phyloP scores from a whole-genome alignment of 805 yeast species.

The Yarrowia sp. region DNA sequence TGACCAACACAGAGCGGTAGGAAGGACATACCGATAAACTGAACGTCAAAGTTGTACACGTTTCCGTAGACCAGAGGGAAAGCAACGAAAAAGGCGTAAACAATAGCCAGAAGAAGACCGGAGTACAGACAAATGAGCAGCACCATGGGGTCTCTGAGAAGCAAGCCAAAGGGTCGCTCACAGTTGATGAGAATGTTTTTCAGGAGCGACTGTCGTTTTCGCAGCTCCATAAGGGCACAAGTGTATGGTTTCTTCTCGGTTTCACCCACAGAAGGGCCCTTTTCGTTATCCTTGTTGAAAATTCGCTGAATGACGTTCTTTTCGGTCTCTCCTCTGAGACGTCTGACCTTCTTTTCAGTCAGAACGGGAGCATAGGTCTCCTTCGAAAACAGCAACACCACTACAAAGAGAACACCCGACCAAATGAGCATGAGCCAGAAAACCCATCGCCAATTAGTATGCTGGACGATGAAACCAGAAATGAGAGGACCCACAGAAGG shows the following conservation, averaged over 20 bases:
- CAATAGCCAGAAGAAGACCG: constrained; percentile 71
- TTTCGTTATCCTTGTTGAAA: constrained; percentile 7
- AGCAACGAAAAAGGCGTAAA: constrained; percentile 67
- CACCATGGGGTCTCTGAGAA: constrained; percentile 67
- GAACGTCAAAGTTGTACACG: constrained; percentile 56
- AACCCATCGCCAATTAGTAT: constrained; percentile 64
- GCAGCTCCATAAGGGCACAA: constrained; percentile 24
- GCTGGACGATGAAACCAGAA: constrained; percentile 56
- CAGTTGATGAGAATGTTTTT: constrained; percentile 51
- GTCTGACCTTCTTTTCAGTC: constrained; percentile 56
- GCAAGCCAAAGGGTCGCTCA: constrained; percentile 61
- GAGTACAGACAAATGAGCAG: constrained; percentile 65
- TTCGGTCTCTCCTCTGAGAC: constrained; percentile 21
- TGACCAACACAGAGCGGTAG: constrained; percentile 65
- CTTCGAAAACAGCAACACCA: constrained; percentile 52
- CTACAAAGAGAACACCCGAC: constrained; percentile 59
- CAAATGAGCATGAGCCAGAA: constrained; percentile 63
- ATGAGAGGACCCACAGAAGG: constrained; percentile 59
- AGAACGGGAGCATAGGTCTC: constrained; percentile 69
- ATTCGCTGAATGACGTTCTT: constrained; percentile 21
- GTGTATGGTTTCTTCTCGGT: constrained; percentile 14
- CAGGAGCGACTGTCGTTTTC: constrained; percentile 9
- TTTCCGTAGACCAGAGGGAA: constrained; percentile 62
- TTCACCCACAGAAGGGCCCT: neutral
- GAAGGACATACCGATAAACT: constrained; percentile 66